phyloP scores from a whole-genome alignment of 1,139 yeast species.

The Magnusiomyces ingens region DNA sequence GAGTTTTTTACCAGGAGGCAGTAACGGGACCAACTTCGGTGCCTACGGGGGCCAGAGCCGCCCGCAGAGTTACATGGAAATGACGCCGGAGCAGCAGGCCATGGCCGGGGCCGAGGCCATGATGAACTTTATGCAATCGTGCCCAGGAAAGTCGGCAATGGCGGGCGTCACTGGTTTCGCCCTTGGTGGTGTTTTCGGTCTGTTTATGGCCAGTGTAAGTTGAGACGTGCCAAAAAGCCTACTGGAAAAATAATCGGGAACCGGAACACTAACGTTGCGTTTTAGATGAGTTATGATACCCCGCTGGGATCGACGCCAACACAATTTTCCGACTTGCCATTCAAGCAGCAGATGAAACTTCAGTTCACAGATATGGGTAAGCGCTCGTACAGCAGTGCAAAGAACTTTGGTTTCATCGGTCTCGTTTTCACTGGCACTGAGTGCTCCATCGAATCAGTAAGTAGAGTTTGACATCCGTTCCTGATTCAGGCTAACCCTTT shows the following conservation, averaged over 20 bases:
- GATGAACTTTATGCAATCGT: conserved; percentile 79
- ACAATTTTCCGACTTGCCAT: conserved; percentile 70
- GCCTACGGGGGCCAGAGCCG: conserved; percentile 6
- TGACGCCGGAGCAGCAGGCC: conserved; percentile 91
- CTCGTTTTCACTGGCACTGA: conserved; percentile 92
- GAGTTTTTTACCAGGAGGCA: conserved; percentile 16
- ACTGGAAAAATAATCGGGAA: too few relatives aligned
- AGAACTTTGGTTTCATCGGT: conserved; percentile 92
- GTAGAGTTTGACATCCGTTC: conserved; percentile 15
- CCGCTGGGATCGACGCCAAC: conserved; percentile 51
- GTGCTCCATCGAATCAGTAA: conserved; percentile 62
- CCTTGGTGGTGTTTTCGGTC: conserved; percentile 92
- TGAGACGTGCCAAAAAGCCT: too few relatives aligned
- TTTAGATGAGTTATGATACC: conserved; percentile 65
- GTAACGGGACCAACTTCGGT: conserved; percentile 10
- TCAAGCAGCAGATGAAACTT: conserved; percentile 85
- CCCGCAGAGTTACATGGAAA: conserved; percentile 46
- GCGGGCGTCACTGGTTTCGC: conserved; percentile 95
- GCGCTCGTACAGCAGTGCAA: conserved; percentile 80
- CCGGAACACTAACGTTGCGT: too few relatives aligned
- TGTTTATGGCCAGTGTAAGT: conserved; percentile 87
- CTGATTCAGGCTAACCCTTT: background rate
- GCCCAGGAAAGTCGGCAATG: conserved; percentile 90
- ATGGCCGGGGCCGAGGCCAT: conserved; percentile 83
- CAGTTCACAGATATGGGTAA: conserved; percentile 91